phyloP scores from a whole-genome alignment of 2,329 filamentous ascomycete species.

The Alternaria brassicicola region DNA sequence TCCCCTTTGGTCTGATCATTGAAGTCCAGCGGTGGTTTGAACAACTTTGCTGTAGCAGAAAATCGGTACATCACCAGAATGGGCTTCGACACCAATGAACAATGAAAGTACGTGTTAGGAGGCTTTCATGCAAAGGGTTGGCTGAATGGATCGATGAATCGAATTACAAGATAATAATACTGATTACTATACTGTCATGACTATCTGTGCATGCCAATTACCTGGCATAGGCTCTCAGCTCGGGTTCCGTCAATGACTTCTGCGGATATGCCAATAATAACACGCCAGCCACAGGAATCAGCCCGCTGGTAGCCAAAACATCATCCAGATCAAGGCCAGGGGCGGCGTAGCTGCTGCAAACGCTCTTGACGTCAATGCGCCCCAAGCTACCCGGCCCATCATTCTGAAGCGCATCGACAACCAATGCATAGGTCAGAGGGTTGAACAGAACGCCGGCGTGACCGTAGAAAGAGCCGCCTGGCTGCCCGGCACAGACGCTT shows the following conservation, averaged over 20 bases:
- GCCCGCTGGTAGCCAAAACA: constrained; percentile 54
- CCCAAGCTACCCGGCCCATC: constrained; percentile 52
- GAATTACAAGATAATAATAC: neutral
- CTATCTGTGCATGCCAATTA: neutral
- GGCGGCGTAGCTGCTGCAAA: constrained; percentile 51
- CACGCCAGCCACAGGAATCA: constrained; percentile 50
- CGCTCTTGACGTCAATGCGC: constrained; percentile 48
- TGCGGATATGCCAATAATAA: constrained; percentile 35
- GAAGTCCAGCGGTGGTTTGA: neutral
- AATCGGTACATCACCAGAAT: neutral
- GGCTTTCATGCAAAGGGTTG: neutral
- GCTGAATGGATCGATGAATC: neutral
- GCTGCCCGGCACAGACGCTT: constrained; percentile 47
- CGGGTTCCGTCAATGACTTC: constrained; percentile 50
- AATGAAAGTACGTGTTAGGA: neutral
- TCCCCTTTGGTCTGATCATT: neutral
- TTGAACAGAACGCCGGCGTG: constrained; percentile 61
- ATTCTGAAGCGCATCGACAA: constrained; percentile 57
- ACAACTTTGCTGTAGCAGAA: neutral
- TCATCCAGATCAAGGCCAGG: constrained; percentile 53
- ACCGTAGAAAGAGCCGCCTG: constrained; percentile 55
- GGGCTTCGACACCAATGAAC: neutral
- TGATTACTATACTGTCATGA: neutral
- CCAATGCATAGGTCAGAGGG: constrained; percentile 53
- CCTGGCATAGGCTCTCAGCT: constrained; percentile 50